Base-by-base conservation (phyloP, 208 protist species). In the Trypanosoma melophagium region DNA sequence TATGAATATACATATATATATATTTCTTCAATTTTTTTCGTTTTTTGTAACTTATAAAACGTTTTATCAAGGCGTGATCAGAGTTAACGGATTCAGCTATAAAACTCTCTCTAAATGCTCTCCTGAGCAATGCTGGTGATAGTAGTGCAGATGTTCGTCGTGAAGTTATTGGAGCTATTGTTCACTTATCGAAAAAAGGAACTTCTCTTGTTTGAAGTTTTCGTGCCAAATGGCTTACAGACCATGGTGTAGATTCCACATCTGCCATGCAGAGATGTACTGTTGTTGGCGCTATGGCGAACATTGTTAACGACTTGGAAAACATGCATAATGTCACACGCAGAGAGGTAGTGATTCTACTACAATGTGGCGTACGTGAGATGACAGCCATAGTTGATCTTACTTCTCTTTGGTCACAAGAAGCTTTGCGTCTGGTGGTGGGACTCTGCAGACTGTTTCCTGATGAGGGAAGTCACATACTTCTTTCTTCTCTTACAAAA, bases 351-450 rank as follows among this genome's bases (percentile, higher is more conserved):
- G 24, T 56, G 3, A 45, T 16, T 31, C 69, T 79, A 42, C 19
- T 79, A 19, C 3, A 35, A 7, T 69, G 56, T 52, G 42, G 59
- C 3, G 25, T 70, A 31, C n/a, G 14, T 3, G 69, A 77, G 25
- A 76, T 79, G 69, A 76, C 59, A 7, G 7, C 7, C n/a, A 51
- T 41, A 19, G 19, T 17, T 44, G 71, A 79, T 41, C 35, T 68
- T 31, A 74, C 65, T 44, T 58, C 70, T 3, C 64, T 52, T 17
- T 80, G 72, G 71, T 22, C 53, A 42, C 53, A 17, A 21, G 62
- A 68, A 24, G 71, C 71, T 14, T 73, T 57, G 13, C 75, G 55
- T 21, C 19, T 78, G 25, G 61, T 73, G 17, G 51, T 73, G n/a
- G 69, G 76, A 4, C 42, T 80, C 4, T 71, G 42, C 22, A 31